Conservation (phyloP, 164 flowering plant genomes). For the Santalum album region DNA sequence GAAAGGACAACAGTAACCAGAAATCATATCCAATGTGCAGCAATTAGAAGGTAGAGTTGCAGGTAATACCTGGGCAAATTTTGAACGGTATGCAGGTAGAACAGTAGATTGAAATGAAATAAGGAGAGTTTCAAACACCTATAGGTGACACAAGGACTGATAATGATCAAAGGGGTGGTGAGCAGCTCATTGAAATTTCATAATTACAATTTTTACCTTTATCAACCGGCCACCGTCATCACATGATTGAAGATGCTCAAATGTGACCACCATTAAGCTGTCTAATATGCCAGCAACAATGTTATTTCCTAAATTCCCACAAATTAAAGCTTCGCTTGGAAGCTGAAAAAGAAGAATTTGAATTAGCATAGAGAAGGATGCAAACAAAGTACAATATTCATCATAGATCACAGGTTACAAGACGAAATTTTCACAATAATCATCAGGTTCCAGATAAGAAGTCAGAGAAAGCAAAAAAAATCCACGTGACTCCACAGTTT, state of each 20-base stretch:
- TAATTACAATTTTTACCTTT: conserved; percentile 33
- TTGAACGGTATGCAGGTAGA: conserved; percentile 68
- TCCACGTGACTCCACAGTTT: too few relatives aligned
- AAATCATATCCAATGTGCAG: too few relatives aligned
- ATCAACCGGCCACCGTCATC: conserved; percentile 40
- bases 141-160: conserved; percentile 4
- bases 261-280: conserved; percentile 58
- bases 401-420: too few relatives aligned
- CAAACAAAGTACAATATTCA: too few relatives aligned
- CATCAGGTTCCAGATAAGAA: too few relatives aligned
- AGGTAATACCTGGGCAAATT: conserved; percentile 82
- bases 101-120: conserved; percentile 62
- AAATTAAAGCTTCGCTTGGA: conserved; percentile 16
- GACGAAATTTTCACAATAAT: too few relatives aligned
- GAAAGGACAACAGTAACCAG: too few relatives aligned
- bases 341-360: conserved; percentile 22
- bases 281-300: conserved; percentile 58
- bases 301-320: conserved; percentile 31
- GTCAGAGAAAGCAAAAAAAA: too few relatives aligned
- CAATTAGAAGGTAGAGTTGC: too few relatives aligned
- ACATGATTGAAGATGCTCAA: conserved; percentile 72
- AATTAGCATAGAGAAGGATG: not conserved
- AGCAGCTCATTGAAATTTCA: not conserved
- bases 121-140: conserved; percentile 81
- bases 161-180: not conserved